Base-by-base conservation (phyloP, 176 grass and related monocot genomes). In the Tillandsia fasciculata region DNA sequence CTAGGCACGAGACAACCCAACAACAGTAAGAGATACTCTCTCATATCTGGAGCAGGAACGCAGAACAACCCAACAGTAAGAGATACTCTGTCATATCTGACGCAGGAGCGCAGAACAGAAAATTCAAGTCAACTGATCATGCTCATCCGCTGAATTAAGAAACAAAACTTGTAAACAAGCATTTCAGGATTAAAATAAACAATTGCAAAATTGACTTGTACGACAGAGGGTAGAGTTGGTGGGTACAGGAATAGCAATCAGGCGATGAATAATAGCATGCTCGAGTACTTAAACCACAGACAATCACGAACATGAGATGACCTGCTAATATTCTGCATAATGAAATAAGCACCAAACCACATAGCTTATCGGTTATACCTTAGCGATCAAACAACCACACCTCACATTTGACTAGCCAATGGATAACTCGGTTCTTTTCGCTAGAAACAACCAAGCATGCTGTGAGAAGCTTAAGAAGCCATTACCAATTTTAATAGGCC, bases 401-500 rank as follows among this genome's bases (percentile, higher is more conserved):
- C 9, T 58, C 54, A 59, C 54, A 61, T 61, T 61, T 61, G 17
- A 61, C n/a, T 9, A n/a, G 33, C 33, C 56, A 23, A 15, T 61
- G 10, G 22, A 61, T 20, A 61, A 61, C 33, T 42, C 4, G 3
- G 33, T 42, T 42, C 33, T 42, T 42, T 42, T 42, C 33, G 33
- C 33, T 6, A 18, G n/a, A 61, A 61, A 14, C 56, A 59, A 17
- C 15, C n/a, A 22, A 61, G 56, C 56, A 61, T 61, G 56, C 56
- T 42, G 33, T 7, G 33, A 61, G 2, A 61, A 61, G 15, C 9
- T 18, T 61, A 10, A 20, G 22, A 8, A 4, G 15, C 54, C 15
- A 59, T 18, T 2, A 48, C 48, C 49, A 10, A 69, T 10, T 52
- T 68, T 80, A 84, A 65, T 88, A 96, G 70, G 77, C 79, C 65